A percentile compares a stretch with the other conserved stretches of the same genome.
These are phyloP conservation scores for Wickerhamomyces rabaulensis DNA, from an alignment of 805 yeast species.

Conservation along the genomic window DNA sequence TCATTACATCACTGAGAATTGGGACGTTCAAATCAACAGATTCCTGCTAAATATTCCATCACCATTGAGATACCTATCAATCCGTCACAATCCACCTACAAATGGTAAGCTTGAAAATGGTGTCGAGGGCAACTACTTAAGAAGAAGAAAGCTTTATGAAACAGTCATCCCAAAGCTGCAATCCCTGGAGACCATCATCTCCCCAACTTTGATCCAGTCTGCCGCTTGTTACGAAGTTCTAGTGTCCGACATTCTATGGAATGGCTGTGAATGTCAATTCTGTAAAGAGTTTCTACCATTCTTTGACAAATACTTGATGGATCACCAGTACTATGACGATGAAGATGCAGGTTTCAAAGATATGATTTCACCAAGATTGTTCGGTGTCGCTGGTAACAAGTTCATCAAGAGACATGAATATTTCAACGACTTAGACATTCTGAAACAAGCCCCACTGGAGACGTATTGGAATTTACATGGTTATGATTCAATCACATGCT, in stretches of 20 bases:
- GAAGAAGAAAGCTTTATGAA: conserved; percentile 50
- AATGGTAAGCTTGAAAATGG: conserved; percentile 59
- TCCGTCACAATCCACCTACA: conserved; percentile 55
- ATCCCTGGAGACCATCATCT: conserved; percentile 38
- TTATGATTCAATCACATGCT: conserved; percentile 35
- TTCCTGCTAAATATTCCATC: conserved; percentile 33
- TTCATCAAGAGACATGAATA: conserved; percentile 31
- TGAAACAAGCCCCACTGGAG: conserved; percentile 28
- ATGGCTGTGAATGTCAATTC: conserved; percentile 63
- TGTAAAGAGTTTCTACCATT: conserved; percentile 44
- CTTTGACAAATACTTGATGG: conserved; percentile 56
- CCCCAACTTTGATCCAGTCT: conserved; percentile 57
- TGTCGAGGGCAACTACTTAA: conserved; percentile 65
- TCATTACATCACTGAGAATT: conserved; percentile 47
- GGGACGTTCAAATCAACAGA: conserved; percentile 45
- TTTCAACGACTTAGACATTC: conserved; percentile 27
- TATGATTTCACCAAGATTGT: conserved; percentile 51
- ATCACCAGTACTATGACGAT: conserved; percentile 54
- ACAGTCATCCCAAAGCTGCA: conserved; percentile 40
- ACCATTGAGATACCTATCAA: conserved; percentile 36
- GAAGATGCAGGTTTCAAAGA: conserved; percentile 47
- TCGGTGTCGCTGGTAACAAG: conserved; percentile 46
- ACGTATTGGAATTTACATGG: conserved; percentile 47
- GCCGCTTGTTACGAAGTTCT: conserved; percentile 66
- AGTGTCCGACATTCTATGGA: conserved; percentile 69